Percentiles rank a stretch among this genome's conserved stretches.
Evolutionary conservation across 805 yeast species (phyloP).

Genomic region (Candida argentea): DNA sequence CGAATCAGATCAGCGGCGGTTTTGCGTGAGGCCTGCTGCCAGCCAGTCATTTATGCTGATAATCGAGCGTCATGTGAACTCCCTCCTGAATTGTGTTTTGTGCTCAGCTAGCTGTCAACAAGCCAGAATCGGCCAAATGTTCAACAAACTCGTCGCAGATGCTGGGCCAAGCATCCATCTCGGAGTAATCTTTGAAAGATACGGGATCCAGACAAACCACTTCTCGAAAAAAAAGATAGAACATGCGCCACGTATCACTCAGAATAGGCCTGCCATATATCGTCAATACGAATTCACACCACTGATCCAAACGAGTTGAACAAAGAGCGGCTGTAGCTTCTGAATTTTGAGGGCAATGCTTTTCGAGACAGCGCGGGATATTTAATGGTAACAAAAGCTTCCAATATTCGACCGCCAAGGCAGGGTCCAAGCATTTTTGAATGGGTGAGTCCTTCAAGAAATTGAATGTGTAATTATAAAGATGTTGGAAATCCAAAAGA

Average conservation of each 20-base stretch:
- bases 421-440: constrained; percentile 45
- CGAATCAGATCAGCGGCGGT: too few relatives aligned
- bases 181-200: constrained; percentile 52
- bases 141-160: constrained; percentile 79
- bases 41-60: too few relatives aligned
- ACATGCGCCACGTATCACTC: constrained; percentile 82
- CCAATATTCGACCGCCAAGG: constrained; percentile 74
- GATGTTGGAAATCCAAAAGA: constrained; percentile 35
- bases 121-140: constrained; percentile 24
- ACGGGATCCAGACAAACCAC: constrained; percentile 38
- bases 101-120: constrained; percentile 4
- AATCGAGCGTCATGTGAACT: too few relatives aligned
- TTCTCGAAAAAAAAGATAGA: constrained; percentile 50
- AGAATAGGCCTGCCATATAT: constrained; percentile 42
- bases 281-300: constrained; percentile 46
- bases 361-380: constrained; percentile 3
- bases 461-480: constrained; percentile 65
- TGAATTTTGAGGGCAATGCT: neutral
- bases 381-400: constrained; percentile 37
- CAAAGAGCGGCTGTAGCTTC: constrained; percentile 9
- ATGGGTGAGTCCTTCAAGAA: constrained; percentile 50
- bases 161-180: constrained; percentile 86
- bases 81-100: neutral
- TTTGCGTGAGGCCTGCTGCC: too few relatives aligned
- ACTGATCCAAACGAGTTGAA: constrained; percentile 31